phyloP scores from a whole-genome alignment of 768 basidiomycete genomes.

The Boletus pseudo-olivaceus region DNA sequence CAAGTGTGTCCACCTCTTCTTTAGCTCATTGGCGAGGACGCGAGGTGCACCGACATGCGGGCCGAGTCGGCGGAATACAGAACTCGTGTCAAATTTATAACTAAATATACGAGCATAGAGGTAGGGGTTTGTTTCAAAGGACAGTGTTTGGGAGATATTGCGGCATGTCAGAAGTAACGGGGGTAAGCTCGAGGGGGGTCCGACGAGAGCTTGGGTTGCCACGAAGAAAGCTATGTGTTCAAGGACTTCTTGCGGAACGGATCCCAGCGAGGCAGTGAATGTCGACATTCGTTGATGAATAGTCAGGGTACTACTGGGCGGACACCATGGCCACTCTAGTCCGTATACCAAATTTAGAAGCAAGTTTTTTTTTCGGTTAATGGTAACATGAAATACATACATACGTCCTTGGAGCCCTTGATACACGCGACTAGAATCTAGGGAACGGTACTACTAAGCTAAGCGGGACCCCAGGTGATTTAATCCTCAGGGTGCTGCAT shows the following conservation, averaged over 20 bases:
- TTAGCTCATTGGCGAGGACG: conserved; percentile 59
- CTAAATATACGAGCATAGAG: conserved; percentile 72
- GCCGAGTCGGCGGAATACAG: conserved; percentile 50
- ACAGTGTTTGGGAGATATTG: conserved; percentile 47
- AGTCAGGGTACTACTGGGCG: neutral
- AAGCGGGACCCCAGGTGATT: neutral
- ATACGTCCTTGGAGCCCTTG: neutral
- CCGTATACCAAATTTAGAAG: conserved; percentile 7
- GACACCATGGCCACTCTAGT: neutral
- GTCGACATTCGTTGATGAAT: conserved; percentile 5
- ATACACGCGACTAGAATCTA: neutral
- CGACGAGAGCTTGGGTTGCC: conserved; percentile 48
- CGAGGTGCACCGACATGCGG: conserved; percentile 36
- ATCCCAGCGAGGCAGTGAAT: conserved; percentile 34
- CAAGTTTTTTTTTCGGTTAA: neutral
- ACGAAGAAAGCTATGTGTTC: conserved; percentile 73
- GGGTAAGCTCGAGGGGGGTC: conserved; percentile 59
- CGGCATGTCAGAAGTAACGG: conserved; percentile 53
- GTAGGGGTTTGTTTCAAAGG: conserved; percentile 53
- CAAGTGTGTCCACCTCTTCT: conserved; percentile 55
- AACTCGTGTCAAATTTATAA: conserved; percentile 59
- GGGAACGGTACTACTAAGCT: neutral
- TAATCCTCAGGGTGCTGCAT: neutral
- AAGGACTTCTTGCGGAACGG: conserved; percentile 72
- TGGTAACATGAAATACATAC: neutral